phyloP scores from a whole-genome alignment of 768 basidiomycete species.

The Suillus lakei region DNA sequence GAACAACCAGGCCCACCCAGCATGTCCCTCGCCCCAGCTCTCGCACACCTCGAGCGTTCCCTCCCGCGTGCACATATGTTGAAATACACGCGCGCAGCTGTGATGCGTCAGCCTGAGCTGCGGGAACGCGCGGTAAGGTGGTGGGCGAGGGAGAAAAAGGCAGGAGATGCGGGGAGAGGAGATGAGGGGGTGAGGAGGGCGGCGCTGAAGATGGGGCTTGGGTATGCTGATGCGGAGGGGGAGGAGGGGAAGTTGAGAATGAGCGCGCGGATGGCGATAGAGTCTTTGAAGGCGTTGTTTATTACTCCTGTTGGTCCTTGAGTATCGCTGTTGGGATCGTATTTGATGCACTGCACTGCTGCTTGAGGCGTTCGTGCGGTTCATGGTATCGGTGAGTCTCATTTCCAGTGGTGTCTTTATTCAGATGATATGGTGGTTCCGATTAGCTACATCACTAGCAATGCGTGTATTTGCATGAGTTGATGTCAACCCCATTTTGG shows the following conservation, averaged over 20 bases:
- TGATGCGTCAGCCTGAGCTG: slow-evolving; percentile 56
- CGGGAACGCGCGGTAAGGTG: slow-evolving; percentile 52
- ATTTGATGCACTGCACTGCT: not conserved
- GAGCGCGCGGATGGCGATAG: slow-evolving; percentile 30
- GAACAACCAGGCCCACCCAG: slow-evolving; percentile 37
- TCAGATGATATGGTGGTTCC: no score
- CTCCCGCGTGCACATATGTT: slow-evolving; percentile 56
- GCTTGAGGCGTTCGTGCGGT: no score
- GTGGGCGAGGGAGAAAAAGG: slow-evolving; percentile 61
- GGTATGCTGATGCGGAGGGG: no score
- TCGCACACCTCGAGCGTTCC: slow-evolving; percentile 38
- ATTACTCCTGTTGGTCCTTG: not conserved
- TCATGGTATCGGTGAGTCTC: no score
- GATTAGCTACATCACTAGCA: no score
- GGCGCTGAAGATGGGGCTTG: no score
- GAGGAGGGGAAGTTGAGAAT: no score
- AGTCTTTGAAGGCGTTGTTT: slow-evolving; percentile 29
- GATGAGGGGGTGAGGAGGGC: slow-evolving; percentile 53
- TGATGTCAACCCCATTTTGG: no score
- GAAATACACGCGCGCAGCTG: slow-evolving; percentile 59
- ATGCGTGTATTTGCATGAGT: no score
- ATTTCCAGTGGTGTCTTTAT: no score
- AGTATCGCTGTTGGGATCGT: no score
- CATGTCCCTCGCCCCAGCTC: slow-evolving; percentile 24
- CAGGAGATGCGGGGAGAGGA: slow-evolving; percentile 53